Conservation (phyloP, 2,329 filamentous ascomycete genomes). For the Dactylellina leptospora region DNA sequence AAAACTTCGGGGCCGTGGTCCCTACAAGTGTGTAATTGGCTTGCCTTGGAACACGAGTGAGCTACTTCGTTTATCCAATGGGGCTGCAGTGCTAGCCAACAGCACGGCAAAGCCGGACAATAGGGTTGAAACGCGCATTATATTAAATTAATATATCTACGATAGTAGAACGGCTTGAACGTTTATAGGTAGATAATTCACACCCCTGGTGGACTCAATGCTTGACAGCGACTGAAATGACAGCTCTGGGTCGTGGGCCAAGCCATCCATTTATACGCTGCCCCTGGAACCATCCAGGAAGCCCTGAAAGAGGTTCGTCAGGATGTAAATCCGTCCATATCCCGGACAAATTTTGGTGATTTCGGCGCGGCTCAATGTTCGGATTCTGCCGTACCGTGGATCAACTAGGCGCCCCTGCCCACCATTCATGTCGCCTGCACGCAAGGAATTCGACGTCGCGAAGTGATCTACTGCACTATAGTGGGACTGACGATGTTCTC, state of each 20-base stretch:
- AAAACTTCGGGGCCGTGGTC: too few relatives aligned
- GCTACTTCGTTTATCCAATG: constrained; percentile 9
- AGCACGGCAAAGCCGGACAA: constrained; percentile 3
- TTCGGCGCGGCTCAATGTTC: background rate
- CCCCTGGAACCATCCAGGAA: background rate
- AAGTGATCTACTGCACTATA: too few relatives aligned
- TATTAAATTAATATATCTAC: constrained; percentile 1
- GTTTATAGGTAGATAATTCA: too few relatives aligned
- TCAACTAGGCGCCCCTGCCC: too few relatives aligned
- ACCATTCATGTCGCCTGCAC: too few relatives aligned
- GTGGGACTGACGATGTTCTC: too few relatives aligned
- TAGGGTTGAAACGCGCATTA: constrained; percentile 28
- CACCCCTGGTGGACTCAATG: too few relatives aligned
- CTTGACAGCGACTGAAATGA: too few relatives aligned
- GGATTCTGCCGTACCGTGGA: constrained; percentile 10
- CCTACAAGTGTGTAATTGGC: constrained; percentile 38
- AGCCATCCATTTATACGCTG: constrained; percentile 10
- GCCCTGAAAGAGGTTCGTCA: background rate
- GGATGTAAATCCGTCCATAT: constrained; percentile 36
- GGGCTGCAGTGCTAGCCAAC: constrained; percentile 8
- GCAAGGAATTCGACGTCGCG: too few relatives aligned
- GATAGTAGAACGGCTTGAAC: too few relatives aligned
- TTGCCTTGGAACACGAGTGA: constrained; percentile 31
- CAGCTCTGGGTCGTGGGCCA: too few relatives aligned
- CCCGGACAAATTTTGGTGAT: constrained; percentile 25